Evolutionary conservation across 805 yeast species (phyloP).

Genomic region (Candida anglica): DNA sequence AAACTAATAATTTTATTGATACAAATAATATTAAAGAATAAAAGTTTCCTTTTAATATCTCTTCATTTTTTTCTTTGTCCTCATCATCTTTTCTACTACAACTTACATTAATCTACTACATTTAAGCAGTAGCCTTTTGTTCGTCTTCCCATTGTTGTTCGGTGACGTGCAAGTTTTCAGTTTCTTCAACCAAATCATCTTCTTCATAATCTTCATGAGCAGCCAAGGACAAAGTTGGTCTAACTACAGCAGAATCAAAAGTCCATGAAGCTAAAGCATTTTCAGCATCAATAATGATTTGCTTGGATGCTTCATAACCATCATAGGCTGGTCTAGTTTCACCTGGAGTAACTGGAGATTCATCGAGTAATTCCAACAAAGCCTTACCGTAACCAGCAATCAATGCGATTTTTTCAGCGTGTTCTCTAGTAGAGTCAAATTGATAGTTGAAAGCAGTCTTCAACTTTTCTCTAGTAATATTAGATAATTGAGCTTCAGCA

Average conservation of each 20-base stretch:
- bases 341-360: constrained; percentile 97
- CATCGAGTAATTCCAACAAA: constrained; percentile 89
- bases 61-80: too few relatives aligned
- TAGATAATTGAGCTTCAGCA: constrained; percentile 98
- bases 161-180: constrained; percentile 47
- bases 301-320: constrained; percentile 97
- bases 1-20: too few relatives aligned
- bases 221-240: constrained; percentile 81
- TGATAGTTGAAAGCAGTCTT: constrained; percentile 97
- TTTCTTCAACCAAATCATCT: constrained; percentile 40
- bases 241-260: constrained; percentile 89
- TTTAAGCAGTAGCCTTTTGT: constrained; percentile 24
- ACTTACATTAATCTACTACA: too few relatives aligned
- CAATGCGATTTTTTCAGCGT: constrained; percentile 91
- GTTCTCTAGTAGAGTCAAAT: constrained; percentile 92
- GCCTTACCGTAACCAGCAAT: constrained; percentile 99
- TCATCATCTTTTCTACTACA: too few relatives aligned
- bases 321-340: constrained; percentile 98
- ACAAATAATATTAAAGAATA: too few relatives aligned
- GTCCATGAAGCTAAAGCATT: constrained; percentile 96
- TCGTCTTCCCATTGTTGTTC: constrained; percentile 47
- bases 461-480: constrained; percentile 95
- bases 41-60: too few relatives aligned
- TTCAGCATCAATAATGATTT: constrained; percentile 95
- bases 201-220: constrained; percentile 57